Evolutionary conservation across 139 green algal genomes (phyloP), one percentile per base, ranked within the genome.

Genomic region (Eudorina sp.): DNA sequence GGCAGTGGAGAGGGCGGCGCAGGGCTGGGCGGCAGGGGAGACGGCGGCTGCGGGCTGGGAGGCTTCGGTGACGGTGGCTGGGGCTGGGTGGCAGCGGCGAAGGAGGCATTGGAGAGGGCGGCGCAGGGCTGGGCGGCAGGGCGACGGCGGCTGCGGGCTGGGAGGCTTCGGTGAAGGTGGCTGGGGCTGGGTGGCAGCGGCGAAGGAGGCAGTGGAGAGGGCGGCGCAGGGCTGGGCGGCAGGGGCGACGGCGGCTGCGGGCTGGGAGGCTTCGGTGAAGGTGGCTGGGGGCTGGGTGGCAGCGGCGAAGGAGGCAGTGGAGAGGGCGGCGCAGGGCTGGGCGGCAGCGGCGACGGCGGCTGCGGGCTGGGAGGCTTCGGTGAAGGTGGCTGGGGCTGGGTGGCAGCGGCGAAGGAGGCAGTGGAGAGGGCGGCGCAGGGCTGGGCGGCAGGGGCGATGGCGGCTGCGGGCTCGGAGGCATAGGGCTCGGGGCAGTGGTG

Each of bases 191-290:
- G 83, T 60, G 48, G 66, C 29, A 53, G 46, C 23, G 53, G 53
- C 9, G 36, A 16, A 0, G 81, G 81, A 7, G 85, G 55, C 3
- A n/a, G 43, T 2, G 85, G 73, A 6, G n/a, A 46, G 48, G 73
- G 73, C 9, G 73, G 73, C 25, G 19, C 2, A 27, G 73, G 73
- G 45, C 45, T 66, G 9, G 73, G 43, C 36, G 85, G 85, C 25
- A 46, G 27, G 16, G 85, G 85, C 23, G 43, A 40, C 46, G 85
- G 85, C 29, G 85, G 85, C 29, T 18, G 64, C 25, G 83, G 41
- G 18, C 51, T 58, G 14, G 74, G n/a, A n/a, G n/a, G n/a, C n/a
- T n/a, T n/a, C n/a, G n/a, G n/a, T n/a, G n/a, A n/a, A n/a, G n/a
- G 75, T 2, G 85, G 85, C 43, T 9, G 2, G 4, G 70, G 70